phyloP scores from a whole-genome alignment of 345 rosid genomes.

The Populus pruinosa region DNA sequence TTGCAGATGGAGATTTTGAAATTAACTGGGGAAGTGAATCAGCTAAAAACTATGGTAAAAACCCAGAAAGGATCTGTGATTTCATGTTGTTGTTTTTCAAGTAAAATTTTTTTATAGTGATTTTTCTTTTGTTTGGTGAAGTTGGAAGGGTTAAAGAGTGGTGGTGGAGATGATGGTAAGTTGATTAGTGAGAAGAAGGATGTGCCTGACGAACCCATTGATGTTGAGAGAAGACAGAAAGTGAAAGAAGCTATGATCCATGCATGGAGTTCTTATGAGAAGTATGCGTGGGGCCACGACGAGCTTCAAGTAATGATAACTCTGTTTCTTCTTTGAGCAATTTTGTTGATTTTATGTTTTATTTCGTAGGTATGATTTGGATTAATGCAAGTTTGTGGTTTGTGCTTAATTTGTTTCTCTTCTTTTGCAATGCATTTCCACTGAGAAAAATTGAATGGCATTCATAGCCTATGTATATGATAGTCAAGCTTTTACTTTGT shows the following conservation, averaged over 20 bases:
- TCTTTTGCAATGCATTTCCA: no score
- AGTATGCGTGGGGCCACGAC: conserved; percentile 96
- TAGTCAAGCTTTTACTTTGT: no score
- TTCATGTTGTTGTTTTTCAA: background rate
- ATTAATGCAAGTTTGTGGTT: background rate
- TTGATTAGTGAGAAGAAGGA: conserved; percentile 18
- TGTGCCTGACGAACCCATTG: conserved; percentile 58
- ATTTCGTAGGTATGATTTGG: background rate
- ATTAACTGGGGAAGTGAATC: conserved; percentile 32
- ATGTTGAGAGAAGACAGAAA: conserved; percentile 66
- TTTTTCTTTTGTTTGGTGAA: conserved; percentile 23
- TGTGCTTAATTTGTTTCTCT: background rate
- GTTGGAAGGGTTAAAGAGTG: conserved; percentile 20
- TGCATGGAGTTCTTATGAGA: conserved; percentile 95
- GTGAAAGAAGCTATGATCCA: conserved; percentile 96
- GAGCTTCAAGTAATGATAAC: conserved; percentile 73
- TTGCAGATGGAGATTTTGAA: conserved; percentile 47
- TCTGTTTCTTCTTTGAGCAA: background rate
- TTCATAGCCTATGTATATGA: no score
- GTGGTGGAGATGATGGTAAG: conserved; percentile 7
- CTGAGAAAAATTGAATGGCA: no score
- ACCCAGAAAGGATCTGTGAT: background rate
- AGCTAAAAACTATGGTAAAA: conserved; percentile 39
- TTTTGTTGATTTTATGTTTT: background rate
- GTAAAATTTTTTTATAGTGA: background rate